A percentile compares a stretch with the other conserved stretches of the same genome.
Conservation (phyloP, 108 stramenopile genomes). For the Fragilaria radians region DNA sequence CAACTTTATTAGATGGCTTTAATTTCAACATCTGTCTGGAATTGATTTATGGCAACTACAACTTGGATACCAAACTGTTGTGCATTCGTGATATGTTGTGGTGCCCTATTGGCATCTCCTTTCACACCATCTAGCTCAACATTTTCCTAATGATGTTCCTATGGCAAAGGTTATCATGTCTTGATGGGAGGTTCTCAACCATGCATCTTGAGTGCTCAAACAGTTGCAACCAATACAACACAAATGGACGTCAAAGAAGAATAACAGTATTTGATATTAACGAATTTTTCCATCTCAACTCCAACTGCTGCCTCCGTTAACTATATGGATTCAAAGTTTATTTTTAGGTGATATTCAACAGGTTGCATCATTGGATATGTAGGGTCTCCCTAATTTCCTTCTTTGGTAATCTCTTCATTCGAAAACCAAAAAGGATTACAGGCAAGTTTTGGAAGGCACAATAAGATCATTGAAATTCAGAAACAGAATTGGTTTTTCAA, state of each 20-base stretch:
- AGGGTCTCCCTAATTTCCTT: no score
- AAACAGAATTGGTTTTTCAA: no score
- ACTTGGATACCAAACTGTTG: constrained; percentile 94
- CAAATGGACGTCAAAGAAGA: constrained; percentile 86
- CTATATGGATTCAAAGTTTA: no score
- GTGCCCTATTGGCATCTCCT: constrained; percentile 85
- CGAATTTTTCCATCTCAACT: constrained; percentile 98
- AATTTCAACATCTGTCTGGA: constrained; percentile 89
- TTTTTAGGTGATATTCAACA: no score
- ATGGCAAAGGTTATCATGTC: constrained; percentile 83
- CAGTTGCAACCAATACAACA: constrained; percentile 97
- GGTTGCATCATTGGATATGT: no score
- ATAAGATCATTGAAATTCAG: no score
- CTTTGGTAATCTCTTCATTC: no score
- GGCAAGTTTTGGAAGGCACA: no score
- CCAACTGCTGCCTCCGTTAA: no score
- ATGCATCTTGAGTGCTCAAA: constrained; percentile 98
- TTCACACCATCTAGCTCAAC: constrained; percentile 63
- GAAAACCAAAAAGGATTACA: no score
- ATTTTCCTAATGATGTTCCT: constrained; percentile 77
- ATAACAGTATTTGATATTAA: constrained; percentile 97
- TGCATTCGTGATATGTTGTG: constrained; percentile 93
- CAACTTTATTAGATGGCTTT: constrained; percentile 76
- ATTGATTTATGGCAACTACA: constrained; percentile 91
- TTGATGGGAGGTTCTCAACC: constrained; percentile 93